phyloP scores from a whole-genome alignment of 129 eudicot genomes.

The Ambrosia trifida region DNA sequence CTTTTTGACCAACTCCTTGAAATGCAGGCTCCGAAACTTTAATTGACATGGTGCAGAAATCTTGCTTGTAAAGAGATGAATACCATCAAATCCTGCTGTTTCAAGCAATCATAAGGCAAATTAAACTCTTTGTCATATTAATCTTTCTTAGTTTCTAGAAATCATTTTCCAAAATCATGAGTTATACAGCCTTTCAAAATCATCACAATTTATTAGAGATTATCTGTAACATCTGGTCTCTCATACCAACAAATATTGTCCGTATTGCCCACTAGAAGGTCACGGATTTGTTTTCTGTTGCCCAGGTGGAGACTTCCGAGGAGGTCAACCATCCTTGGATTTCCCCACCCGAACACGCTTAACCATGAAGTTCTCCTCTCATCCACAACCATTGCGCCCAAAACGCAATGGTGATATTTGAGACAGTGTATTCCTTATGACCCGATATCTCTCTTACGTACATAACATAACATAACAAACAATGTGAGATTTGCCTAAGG shows the following conservation, averaged over 20 bases:
- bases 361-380: no score
- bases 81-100: constrained; percentile 18
- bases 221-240: background rate
- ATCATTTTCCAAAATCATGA: background rate
- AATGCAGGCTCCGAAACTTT: constrained; percentile 96
- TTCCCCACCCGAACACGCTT: no score
- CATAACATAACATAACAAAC: background rate
- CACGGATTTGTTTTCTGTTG: no score
- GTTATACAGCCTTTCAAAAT: background rate
- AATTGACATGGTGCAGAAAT: constrained; percentile 53
- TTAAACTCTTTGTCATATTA: background rate
- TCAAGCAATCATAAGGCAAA: constrained; percentile 8
- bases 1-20: constrained; percentile 84
- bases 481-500: background rate
- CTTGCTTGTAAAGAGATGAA: constrained; percentile 9
- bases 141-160: background rate
- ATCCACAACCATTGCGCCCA: no score
- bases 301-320: background rate
- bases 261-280: no score
- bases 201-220: background rate
- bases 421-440: no score
- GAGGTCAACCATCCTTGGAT: background rate
- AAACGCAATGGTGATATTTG: no score
- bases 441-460: no score
- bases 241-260: background rate